Evolutionary conservation across 73 alveolate genomes (phyloP).

Genomic region (Paramecium primaurelia): DNA sequence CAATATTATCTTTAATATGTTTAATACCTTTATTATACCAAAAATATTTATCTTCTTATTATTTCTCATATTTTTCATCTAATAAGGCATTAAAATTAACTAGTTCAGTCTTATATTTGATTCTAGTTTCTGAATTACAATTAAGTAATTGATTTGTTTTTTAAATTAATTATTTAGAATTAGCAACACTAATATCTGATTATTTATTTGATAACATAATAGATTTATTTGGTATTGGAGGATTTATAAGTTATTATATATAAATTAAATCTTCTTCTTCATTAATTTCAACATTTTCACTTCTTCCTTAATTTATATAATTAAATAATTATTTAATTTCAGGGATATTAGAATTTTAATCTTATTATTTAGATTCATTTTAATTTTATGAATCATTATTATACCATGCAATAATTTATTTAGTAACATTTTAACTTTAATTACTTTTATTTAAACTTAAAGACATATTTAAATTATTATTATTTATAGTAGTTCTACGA

Average conservation of each 20-base stretch:
- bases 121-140: background rate
- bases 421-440: background rate
- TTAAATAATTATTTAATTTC: background rate
- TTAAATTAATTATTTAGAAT: background rate
- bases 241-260: background rate
- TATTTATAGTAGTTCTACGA: background rate
- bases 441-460: background rate
- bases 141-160: background rate
- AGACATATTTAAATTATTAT: background rate
- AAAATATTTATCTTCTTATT: constrained; percentile 3
- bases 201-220: background rate
- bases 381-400: background rate
- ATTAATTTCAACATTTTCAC: background rate
- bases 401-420: background rate
- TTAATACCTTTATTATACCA: constrained; percentile 49
- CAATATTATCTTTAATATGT: background rate
- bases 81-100: background rate
- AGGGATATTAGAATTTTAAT: background rate
- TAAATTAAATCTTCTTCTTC: background rate
- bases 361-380: background rate
- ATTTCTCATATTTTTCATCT: background rate
- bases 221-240: background rate
- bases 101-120: background rate
- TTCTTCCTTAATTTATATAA: background rate
- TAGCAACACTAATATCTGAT: background rate